Base-by-base conservation (phyloP, 352 stramenopile species). In the Phytophthora pistaciae region DNA sequence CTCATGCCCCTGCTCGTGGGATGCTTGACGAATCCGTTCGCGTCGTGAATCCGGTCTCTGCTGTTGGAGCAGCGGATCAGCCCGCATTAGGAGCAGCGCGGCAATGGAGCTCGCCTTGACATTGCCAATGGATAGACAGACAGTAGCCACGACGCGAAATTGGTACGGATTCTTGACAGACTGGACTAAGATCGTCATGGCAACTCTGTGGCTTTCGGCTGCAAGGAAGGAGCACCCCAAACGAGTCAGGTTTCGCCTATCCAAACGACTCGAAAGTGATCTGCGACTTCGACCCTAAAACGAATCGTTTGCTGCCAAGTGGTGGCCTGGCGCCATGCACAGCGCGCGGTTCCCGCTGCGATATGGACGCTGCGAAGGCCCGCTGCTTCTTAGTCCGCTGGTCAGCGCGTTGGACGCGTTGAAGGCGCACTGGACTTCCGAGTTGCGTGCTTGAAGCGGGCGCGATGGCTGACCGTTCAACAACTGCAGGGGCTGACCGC, bases 391-490 rank as follows among this genome's bases (percentile, higher is more conserved):
- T 62, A 62, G 36, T 67, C 59, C 44, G 36, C 57, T 60, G 57
- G 38, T 44, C 48, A 67, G 65, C 20, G 46, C 31, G 56, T 60
- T 71, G 64, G 18, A 54, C 9, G 8, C 27, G 33, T 60, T 71
- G 64, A 23, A 54, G 9, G 5, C 27, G 23, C 10, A 42, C 64
- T 66, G 64, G 31, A 65, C 64, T 49, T 23, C 23, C 38, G 44
- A 49, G 56, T 31, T 54, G 23, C 42, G 44, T 13, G 56, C 65
- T 67, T 72, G 38, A 72, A 40, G 58, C 46, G 64, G 57, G 36
- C 46, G 18, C 36, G 36, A 64, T 64, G 54, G 10, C 63, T 64
- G 63, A 64, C 38, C 49, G 63, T 25, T 53, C 54, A 57, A 69
- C 21, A 31, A 53, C 3, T 11, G 40, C 64, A 59, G 57, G 18